Evolutionary conservation across 164 flowering plant species (phyloP).

Genomic region (Sedum album): DNA sequence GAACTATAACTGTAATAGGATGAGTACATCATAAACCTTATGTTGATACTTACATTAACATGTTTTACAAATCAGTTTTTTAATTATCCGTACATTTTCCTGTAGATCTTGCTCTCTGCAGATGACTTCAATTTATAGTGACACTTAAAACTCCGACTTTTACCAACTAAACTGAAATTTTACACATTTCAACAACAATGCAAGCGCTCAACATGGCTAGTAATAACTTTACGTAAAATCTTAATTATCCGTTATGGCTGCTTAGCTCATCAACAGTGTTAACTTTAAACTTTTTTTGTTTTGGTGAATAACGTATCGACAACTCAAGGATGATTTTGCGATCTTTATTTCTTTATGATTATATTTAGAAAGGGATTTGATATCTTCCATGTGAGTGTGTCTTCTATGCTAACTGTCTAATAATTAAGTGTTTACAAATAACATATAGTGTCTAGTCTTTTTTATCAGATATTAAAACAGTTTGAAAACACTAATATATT

Average conservation of each 20-base stretch:
- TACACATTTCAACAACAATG: too few species aligned
- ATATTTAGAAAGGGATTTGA: neutral
- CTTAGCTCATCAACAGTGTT: neutral
- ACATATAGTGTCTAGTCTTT: neutral
- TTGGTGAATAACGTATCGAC: neutral
- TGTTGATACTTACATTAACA: too few species aligned
- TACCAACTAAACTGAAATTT: too few species aligned
- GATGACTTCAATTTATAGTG: too few species aligned
- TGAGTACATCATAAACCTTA: too few species aligned
- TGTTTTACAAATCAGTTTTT: too few species aligned
- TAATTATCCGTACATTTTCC: too few species aligned
- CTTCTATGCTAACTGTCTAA: neutral
- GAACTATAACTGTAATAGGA: too few species aligned
- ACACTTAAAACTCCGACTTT: neutral
- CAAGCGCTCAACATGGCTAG: constrained; percentile 1
- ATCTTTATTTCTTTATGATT: neutral
- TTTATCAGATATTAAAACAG: neutral
- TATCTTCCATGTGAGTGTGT: neutral
- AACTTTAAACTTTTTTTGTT: neutral
- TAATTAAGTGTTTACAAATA: neutral
- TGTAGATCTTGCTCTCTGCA: too few species aligned
- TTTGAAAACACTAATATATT: neutral
- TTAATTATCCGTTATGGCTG: constrained; percentile 1
- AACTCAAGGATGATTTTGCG: neutral
- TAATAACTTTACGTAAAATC: neutral